Conservation (phyloP, 1,284 basidiomycete species). For the Moesziomyces parantarcticus region DNA sequence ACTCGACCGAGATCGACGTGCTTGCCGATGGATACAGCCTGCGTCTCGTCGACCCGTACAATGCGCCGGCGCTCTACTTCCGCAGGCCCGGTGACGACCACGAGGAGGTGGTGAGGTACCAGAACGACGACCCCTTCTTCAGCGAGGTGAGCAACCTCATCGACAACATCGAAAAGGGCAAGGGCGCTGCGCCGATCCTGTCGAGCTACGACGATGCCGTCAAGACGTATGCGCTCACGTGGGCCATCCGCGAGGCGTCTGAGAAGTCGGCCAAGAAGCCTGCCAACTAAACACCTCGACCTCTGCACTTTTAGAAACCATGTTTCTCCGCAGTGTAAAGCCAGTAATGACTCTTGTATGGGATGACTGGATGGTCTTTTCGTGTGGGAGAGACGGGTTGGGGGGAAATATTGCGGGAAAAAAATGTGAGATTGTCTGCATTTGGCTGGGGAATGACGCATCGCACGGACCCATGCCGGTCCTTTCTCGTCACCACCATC, state of each 20-base stretch:
- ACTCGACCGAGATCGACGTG: constrained; percentile 65
- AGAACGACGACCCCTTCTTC: constrained; percentile 68
- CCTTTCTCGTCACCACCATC: too few species aligned
- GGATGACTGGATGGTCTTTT: too few species aligned
- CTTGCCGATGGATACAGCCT: constrained; percentile 64
- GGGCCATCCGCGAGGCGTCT: constrained; percentile 63
- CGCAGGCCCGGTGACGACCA: constrained; percentile 67
- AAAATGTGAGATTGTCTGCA: too few species aligned
- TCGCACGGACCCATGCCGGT: too few species aligned
- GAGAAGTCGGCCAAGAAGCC: constrained; percentile 58
- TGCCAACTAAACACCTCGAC: constrained; percentile 2
- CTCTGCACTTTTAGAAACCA: too few species aligned
- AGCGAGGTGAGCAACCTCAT: constrained; percentile 66
- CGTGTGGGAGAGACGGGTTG: too few species aligned
- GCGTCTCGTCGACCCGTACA: constrained; percentile 67
- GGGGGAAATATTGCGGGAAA: too few species aligned
- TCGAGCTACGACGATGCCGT: constrained; percentile 63
- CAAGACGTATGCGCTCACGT: constrained; percentile 67
- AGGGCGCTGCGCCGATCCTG: constrained; percentile 55
- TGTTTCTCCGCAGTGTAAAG: neutral
- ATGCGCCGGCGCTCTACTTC: constrained; percentile 65
- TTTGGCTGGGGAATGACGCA: too few species aligned
- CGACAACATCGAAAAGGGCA: constrained; percentile 64
- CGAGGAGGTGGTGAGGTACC: constrained; percentile 66
- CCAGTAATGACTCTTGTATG: too few species aligned